Evolutionary conservation across 163 green algal species (phyloP), one percentile per base, ranked within the genome.

Genomic region (Coccomyxa subellipsoidea): DNA sequence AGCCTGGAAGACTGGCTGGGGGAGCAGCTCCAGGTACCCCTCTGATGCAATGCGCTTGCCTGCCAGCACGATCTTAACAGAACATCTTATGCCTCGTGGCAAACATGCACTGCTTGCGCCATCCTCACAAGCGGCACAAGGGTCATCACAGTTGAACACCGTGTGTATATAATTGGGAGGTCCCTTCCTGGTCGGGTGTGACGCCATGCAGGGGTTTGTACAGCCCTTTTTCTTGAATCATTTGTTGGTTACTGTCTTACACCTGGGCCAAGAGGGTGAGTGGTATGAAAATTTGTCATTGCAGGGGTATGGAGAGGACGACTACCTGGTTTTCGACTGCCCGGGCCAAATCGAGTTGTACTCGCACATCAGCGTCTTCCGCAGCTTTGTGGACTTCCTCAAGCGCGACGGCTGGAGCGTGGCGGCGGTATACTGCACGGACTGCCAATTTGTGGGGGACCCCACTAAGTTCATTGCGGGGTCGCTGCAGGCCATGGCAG

Each of bases 311-410:
- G 92, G 94, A 23, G 95, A 98, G 36, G 92, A 95, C 80, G 89
- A 90, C 54, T 99, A 99, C 87, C 83, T 99, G 0, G 53, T 99
- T 8, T 96, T 99, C 78, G 96, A 99, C 89, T 98, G 94, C 77
- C 96, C 96, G 3, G 96, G 96, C 21, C 96, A 99, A 84, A 96
- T 98, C 29, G 96, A 99, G 90, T 91, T 99, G 32, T 99, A 98
- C 90, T 97, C 93, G 75, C 96, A 99, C 86, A 85, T 96, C 8
- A 87, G 84, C 38, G 92, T 97, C 27, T 96, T 99, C 84, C 82
- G 90, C 18, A 93, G 90, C 9, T 94, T 99, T 40, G 93, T 96
- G 37, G 79, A 83, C 37, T 83, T 40, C 38, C 66, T 82, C 15
- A 53, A 54, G 54, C 23, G 25, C 1, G 36, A 94, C 38, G 92